These are phyloP conservation scores for Geotrichum siamense DNA, from an alignment of 1,139 yeast genomes.

Conservation along the genomic window DNA sequence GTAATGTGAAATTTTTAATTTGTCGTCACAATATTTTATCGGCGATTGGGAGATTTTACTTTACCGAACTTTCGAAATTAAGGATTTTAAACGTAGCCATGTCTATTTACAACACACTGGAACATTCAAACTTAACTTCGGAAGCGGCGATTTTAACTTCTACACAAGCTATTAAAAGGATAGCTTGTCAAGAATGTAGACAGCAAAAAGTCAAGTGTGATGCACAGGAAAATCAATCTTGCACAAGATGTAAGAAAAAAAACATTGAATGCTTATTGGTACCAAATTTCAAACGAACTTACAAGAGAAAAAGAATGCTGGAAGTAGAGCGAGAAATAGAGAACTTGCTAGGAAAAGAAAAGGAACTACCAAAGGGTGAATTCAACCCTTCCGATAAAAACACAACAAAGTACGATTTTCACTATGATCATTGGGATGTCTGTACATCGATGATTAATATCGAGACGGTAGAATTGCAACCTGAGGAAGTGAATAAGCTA, in stretches of 20 bases:
- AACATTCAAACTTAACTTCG: too few relatives aligned
- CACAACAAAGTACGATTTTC: background rate
- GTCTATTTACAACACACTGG: too few relatives aligned
- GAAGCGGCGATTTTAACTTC: background rate
- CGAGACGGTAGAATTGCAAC: slow-evolving; percentile 42
- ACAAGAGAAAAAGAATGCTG: slow-evolving; percentile 68
- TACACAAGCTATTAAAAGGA: slow-evolving; percentile 39
- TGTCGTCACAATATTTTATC: too few relatives aligned
- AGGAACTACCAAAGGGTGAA: background rate
- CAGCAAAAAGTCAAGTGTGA: slow-evolving; percentile 92
- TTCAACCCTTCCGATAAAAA: background rate
- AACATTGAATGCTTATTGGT: slow-evolving; percentile 63
- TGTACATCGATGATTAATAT: background rate
- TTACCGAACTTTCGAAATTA: too few relatives aligned
- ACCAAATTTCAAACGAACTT: slow-evolving; percentile 78
- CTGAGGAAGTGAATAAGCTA: background rate
- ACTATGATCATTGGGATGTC: too few relatives aligned
- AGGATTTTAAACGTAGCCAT: too few relatives aligned
- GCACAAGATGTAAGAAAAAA: slow-evolving; percentile 71
- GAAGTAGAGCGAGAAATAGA: slow-evolving; percentile 75
- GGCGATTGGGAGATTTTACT: too few relatives aligned
- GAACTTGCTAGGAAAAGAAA: slow-evolving; percentile 37
- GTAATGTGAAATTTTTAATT: too few relatives aligned
- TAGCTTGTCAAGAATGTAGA: slow-evolving; percentile 93
- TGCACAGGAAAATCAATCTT: slow-evolving; percentile 62